Conservation (phyloP, 306 rosid species). For the Malus asiatica region DNA sequence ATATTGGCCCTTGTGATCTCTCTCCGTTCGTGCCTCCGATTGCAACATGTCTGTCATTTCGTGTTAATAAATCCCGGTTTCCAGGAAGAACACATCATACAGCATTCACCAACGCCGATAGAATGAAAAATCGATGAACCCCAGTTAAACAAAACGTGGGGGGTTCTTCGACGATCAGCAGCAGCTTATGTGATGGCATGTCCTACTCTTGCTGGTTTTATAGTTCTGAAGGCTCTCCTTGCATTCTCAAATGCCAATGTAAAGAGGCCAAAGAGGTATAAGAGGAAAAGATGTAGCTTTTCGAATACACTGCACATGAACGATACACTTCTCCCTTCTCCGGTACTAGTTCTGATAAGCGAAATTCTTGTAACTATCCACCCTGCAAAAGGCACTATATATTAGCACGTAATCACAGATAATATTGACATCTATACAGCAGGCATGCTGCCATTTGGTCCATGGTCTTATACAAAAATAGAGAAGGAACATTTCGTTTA, state of each 20-base stretch:
- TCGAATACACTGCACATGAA: constrained; percentile 22
- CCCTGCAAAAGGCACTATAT: constrained; percentile 39
- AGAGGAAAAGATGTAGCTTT: constrained; percentile 40
- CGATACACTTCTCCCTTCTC: constrained; percentile 38
- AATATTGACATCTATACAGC: not conserved
- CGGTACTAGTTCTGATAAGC: constrained; percentile 25
- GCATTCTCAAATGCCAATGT: constrained; percentile 38
- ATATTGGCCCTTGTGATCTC: constrained; percentile 4
- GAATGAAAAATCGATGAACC: not conserved
- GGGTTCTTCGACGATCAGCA: not conserved
- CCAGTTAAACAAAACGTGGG: constrained; percentile 1
- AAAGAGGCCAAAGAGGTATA: constrained; percentile 52
- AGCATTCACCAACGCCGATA: not conserved
- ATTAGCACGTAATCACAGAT: not conserved
- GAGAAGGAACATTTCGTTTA: not conserved
- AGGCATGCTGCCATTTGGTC: constrained; percentile 11
- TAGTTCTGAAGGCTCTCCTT: constrained; percentile 34
- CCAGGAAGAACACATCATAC: not conserved
- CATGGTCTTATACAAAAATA: constrained; percentile 7
- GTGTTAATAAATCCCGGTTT: not conserved
- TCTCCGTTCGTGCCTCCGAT: not conserved
- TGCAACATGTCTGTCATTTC: constrained; percentile 5
- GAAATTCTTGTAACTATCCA: constrained; percentile 43
- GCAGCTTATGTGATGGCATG: constrained; percentile 29
- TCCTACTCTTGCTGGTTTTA: constrained; percentile 65